Percentiles rank a stretch among this genome's conserved stretches.
Conservation (phyloP, 73 alveolate genomes). For the Tetrahymena elliotti region DNA sequence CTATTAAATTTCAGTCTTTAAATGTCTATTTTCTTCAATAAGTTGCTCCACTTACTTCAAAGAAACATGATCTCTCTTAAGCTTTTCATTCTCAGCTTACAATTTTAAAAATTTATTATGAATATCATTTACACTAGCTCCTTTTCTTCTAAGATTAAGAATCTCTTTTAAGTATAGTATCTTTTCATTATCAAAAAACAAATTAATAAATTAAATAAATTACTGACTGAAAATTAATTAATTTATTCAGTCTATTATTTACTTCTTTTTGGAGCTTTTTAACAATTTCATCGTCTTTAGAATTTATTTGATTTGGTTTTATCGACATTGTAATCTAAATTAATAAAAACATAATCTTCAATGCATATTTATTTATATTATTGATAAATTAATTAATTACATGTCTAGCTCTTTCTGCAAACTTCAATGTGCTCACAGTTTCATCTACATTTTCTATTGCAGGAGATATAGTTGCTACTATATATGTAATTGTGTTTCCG, state of each 20-base stretch:
- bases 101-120: constrained; percentile 42
- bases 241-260: neutral
- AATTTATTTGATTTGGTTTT: constrained; percentile 60
- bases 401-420: constrained; percentile 88
- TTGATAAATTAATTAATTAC: neutral
- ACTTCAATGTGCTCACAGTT: constrained; percentile 72
- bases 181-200: neutral
- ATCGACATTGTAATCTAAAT: constrained; percentile 44
- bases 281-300: constrained; percentile 70
- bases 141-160: constrained; percentile 57
- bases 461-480: constrained; percentile 82
- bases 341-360: neutral
- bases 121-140: constrained; percentile 50
- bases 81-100: constrained; percentile 61
- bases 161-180: constrained; percentile 62
- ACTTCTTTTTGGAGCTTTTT: constrained; percentile 64
- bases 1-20: constrained; percentile 48
- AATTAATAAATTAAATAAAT: neutral
- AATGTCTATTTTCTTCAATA: constrained; percentile 60
- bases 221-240: neutral
- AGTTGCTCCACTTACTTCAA: constrained; percentile 51
- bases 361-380: neutral
- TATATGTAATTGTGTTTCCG: constrained; percentile 70
- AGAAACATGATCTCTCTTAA: constrained; percentile 44
- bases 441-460: constrained; percentile 65